Base-by-base conservation (phyloP, 345 rosid species). In the Pistacia atlantica region DNA sequence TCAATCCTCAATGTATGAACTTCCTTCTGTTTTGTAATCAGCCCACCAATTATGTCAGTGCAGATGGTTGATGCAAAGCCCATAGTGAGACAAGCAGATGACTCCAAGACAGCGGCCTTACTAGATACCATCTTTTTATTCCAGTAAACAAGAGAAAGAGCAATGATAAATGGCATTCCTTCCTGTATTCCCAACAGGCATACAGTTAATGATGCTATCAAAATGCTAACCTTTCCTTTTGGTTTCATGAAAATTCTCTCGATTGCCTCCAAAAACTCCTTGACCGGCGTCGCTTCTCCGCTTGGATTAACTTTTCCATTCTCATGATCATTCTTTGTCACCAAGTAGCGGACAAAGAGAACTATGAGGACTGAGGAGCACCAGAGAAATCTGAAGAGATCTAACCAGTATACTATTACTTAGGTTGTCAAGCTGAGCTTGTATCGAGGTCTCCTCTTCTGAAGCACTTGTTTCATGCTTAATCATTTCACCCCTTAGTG, bases 31-130 rank as follows among this genome's bases (percentile, higher is more conserved):
- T 56, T 69, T 45, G 17, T 22, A 25, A 20, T 68, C 45, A 54
- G 31, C 17, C 61, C 73, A 54, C 73, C 73, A 54, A 20, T 17
- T 69, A 17, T 54, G 18, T 56, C 73, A 2, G 73, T 31, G 37
- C 73, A 69, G 16, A 54, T 69, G 25, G 73, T 54, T 55, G 73
- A 52, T 28, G 35, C 73, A 9, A 31, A 54, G 28, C 73, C 73
- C 73, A 69, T 54, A 8, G 28, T 37, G 16, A 69, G 28, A 54
- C 62, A 69, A 10, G 73, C 61, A 48, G 54, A 9, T 18, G 57
- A 6, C 8, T 68, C 72, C 14, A 5, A 4, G 8, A 20, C 72
- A 51, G 2, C 13, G 37, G 12, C 45, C 20, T 51, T 68, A 42
- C 25, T 14, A n/a, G 5, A 16, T 11, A 49, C 12, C 14, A 20